Conservation (phyloP, 2,329 filamentous ascomycete species). For the Sphaerulina musiva region DNA sequence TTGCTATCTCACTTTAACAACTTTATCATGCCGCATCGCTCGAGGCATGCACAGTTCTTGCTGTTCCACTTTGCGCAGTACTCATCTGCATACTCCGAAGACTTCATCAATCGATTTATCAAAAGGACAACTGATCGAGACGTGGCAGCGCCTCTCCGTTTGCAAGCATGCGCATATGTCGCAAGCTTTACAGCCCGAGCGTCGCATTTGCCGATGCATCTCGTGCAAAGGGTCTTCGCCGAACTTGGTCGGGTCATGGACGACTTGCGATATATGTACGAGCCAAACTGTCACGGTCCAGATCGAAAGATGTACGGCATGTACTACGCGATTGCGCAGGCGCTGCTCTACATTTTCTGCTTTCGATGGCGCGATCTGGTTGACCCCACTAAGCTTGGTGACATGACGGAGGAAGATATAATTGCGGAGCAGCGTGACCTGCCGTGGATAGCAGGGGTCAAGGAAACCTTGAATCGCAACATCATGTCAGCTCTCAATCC, state of each 20-base stretch:
- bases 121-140: constrained; percentile 74
- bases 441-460: constrained; percentile 67
- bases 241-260: constrained; percentile 74
- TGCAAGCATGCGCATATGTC: constrained; percentile 84
- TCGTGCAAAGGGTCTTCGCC: constrained; percentile 76
- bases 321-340: constrained; percentile 85
- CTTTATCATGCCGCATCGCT: constrained; percentile 83
- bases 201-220: constrained; percentile 66
- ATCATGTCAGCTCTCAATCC: constrained; percentile 89
- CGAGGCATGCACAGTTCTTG: constrained; percentile 89
- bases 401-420: constrained; percentile 48
- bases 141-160: constrained; percentile 67
- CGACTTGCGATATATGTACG: constrained; percentile 63
- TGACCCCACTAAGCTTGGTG: constrained; percentile 38
- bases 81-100: constrained; percentile 69
- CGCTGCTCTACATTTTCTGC: constrained; percentile 89
- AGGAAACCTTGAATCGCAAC: constrained; percentile 66
- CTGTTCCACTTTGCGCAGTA: constrained; percentile 91
- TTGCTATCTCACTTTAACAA: constrained; percentile 79
- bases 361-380: constrained; percentile 94
- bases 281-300: constrained; percentile 70
- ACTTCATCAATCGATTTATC: constrained; percentile 75
- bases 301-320: constrained; percentile 76
- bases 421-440: constrained; percentile 66
- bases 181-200: constrained; percentile 91